phyloP scores from a whole-genome alignment of 345 rosid genomes.

The Melastoma malabathricum region DNA sequence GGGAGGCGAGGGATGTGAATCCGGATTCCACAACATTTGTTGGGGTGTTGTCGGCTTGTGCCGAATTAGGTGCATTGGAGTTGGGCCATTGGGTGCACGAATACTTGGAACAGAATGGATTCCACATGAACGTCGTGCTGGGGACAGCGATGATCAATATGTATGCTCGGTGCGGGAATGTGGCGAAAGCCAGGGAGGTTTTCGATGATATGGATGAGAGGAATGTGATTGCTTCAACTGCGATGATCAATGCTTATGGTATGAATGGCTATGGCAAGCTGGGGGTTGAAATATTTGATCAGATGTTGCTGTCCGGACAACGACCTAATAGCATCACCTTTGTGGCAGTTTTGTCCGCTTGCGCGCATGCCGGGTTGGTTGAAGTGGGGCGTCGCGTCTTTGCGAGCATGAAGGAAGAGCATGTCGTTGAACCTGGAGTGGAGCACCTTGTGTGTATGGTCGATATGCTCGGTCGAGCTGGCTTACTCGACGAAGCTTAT shows the following conservation, averaged over 20 bases:
- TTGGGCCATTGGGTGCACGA: slow-evolving; percentile 64
- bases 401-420: slow-evolving; percentile 38
- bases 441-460: slow-evolving; percentile 80
- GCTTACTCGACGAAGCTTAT: slow-evolving; percentile 51
- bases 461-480: slow-evolving; percentile 85
- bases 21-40: slow-evolving; percentile 65
- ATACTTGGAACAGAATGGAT: slow-evolving; percentile 16
- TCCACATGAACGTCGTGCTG: slow-evolving; percentile 48
- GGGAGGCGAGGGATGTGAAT: slow-evolving; percentile 18
- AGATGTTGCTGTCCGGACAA: slow-evolving; percentile 31
- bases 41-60: slow-evolving; percentile 61
- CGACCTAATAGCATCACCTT: slow-evolving; percentile 59
- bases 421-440: slow-evolving; percentile 33
- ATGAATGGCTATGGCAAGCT: slow-evolving; percentile 54
- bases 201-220: slow-evolving; percentile 50
- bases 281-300: slow-evolving; percentile 39
- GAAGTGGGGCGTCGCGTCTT: slow-evolving; percentile 35
- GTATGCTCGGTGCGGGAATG: slow-evolving; percentile 70
- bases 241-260: slow-evolving; percentile 81
- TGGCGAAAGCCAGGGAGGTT: slow-evolving; percentile 39
- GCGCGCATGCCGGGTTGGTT: slow-evolving; percentile 74
- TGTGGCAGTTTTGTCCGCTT: slow-evolving; percentile 65
- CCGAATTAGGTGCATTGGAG: slow-evolving; percentile 45
- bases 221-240: slow-evolving; percentile 79
- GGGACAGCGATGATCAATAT: slow-evolving; percentile 72